Evolutionary conservation across 495 filamentous ascomycete species (phyloP).

Genomic region (Talaromyces thailandensis): DNA sequence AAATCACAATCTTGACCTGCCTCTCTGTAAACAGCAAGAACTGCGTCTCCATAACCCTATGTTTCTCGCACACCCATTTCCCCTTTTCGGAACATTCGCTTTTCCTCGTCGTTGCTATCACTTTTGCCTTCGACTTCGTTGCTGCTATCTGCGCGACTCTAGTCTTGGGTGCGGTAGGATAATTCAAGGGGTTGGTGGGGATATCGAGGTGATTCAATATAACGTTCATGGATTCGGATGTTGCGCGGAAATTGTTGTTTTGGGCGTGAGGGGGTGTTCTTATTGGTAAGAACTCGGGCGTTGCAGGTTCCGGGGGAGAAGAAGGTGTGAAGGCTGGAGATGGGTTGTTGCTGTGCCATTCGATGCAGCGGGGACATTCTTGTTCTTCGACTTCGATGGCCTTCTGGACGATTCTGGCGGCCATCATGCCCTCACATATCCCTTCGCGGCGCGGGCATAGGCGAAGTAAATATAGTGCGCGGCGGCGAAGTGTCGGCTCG

Average conservation of each 20-base stretch:
- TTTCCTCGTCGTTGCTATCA: neutral
- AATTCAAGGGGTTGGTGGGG: neutral
- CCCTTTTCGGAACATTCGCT: neutral
- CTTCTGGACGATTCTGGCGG: neutral
- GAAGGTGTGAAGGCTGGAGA: neutral
- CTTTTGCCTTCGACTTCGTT: neutral
- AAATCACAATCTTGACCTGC: conserved; percentile 5
- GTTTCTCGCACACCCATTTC: conserved; percentile 3
- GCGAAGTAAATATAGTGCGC: conserved; percentile 17
- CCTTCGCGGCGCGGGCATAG: conserved; percentile 4
- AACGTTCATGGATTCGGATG: neutral
- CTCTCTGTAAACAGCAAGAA: conserved; percentile 2
- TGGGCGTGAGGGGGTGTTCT: neutral
- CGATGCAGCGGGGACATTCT: neutral
- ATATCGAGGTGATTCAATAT: neutral
- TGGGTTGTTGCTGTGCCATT: neutral
- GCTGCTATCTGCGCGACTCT: neutral
- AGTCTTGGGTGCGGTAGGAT: neutral
- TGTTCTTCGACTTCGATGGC: conserved; percentile 1
- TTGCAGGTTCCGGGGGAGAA: neutral
- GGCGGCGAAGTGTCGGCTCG: conserved; percentile 15
- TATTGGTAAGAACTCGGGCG: neutral
- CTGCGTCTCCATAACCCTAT: neutral
- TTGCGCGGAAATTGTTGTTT: neutral
- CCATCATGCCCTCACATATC: conserved; percentile 2